Percentiles rank a stretch among this genome's conserved stretches.
Conservation (phyloP, 441 rosid genomes). For the Capsella rubella region DNA sequence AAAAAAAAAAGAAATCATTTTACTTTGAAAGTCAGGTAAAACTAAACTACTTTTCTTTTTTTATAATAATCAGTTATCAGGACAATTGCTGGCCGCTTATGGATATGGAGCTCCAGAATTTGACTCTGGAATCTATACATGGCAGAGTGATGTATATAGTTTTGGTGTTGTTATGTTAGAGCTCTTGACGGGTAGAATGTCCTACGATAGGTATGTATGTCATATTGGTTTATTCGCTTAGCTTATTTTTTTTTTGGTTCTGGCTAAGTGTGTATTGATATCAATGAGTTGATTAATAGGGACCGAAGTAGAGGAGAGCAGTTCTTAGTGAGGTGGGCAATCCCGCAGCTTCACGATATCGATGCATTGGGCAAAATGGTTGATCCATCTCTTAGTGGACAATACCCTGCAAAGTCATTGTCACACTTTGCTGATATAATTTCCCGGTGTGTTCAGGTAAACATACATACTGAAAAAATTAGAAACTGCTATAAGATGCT, state of each 20-base stretch:
- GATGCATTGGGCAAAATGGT: constrained; percentile 94
- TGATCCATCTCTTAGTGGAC: constrained; percentile 84
- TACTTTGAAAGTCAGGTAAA: background rate
- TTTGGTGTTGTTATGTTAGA: constrained; percentile 98
- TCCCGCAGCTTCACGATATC: constrained; percentile 94
- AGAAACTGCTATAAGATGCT: constrained; percentile 2
- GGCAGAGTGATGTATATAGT: constrained; percentile 90
- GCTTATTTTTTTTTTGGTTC: background rate
- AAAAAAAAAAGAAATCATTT: too few relatives aligned
- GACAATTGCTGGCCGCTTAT: constrained; percentile 75
- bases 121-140: constrained; percentile 86
- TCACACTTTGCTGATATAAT: constrained; percentile 95
- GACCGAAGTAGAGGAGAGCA: constrained; percentile 80
- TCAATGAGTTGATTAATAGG: constrained; percentile 48
- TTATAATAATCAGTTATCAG: constrained; percentile 75
- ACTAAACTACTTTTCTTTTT: constrained; percentile 27
- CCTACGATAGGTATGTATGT: constrained; percentile 72
- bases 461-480: constrained; percentile 26
- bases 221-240: background rate
- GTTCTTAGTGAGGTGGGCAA: constrained; percentile 96
- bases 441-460: constrained; percentile 91
- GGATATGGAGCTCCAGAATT: constrained; percentile 98
- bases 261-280: constrained; percentile 23
- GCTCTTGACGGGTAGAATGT: constrained; percentile 90
- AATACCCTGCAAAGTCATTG: constrained; percentile 84